Percentiles rank a stretch among this genome's conserved stretches.
phyloP scores from a whole-genome alignment of 495 filamentous ascomycete species.

The Patellaria atrata region DNA sequence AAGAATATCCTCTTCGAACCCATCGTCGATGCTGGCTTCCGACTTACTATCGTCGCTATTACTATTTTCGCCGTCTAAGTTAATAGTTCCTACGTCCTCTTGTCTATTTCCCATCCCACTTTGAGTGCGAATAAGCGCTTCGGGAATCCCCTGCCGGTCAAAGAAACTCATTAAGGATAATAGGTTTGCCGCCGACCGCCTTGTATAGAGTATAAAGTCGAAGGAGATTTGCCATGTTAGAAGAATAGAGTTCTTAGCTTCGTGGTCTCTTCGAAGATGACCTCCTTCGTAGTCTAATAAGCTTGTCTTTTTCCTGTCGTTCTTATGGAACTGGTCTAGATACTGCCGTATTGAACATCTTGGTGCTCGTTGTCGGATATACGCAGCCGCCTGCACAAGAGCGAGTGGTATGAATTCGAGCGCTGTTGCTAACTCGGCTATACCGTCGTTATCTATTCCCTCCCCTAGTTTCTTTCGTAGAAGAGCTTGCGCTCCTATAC shows the following conservation, averaged over 20 bases:
- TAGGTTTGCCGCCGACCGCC: constrained; percentile 8
- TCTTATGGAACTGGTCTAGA: constrained; percentile 26
- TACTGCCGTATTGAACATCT: constrained; percentile 26
- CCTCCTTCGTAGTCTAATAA: constrained; percentile 27
- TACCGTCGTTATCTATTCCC: constrained; percentile 8
- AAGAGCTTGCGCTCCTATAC: constrained; percentile 24
- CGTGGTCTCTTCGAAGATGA: constrained; percentile 29
- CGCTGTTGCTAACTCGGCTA: constrained; percentile 5
- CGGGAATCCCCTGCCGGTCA: constrained; percentile 11
- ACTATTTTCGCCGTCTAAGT: constrained; percentile 4
- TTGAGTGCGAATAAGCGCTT: constrained; percentile 3
- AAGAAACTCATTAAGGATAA: constrained; percentile 14
- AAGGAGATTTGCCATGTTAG: constrained; percentile 36
- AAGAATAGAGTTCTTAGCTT: constrained; percentile 32
- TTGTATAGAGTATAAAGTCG: constrained; percentile 25
- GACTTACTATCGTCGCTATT: constrained; percentile 1
- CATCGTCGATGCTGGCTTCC: constrained; percentile 3
- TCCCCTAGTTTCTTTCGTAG: constrained; percentile 28
- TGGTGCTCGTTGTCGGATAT: constrained; percentile 11
- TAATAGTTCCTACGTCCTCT: not conserved
- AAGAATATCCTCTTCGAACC: constrained; percentile 10
- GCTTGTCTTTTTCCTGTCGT: constrained; percentile 24
- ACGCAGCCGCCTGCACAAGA: constrained; percentile 14
- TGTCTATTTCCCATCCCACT: constrained; percentile 1
- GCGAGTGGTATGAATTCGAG: constrained; percentile 18